These are phyloP conservation scores for Trichoderma afroharzianum DNA, from an alignment of 2,329 filamentous ascomycete genomes.

Conservation along the genomic window DNA sequence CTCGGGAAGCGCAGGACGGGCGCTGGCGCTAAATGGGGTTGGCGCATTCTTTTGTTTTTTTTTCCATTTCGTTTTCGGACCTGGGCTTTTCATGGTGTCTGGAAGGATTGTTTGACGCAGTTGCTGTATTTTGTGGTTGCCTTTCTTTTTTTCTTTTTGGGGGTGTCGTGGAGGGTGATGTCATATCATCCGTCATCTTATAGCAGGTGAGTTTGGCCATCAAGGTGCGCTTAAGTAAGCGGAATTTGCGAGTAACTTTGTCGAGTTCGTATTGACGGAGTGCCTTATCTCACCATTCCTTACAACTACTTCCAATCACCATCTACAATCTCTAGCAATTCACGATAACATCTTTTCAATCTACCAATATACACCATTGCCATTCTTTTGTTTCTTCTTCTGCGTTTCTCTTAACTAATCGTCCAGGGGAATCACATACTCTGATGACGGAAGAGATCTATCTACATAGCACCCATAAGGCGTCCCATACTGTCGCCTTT, in stretches of 20 bases:
- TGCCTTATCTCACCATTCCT: neutral
- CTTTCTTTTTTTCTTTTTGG: too few relatives aligned
- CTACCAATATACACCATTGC: fast-evolving
- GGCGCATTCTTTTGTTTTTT: neutral
- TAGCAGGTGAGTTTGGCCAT: neutral
- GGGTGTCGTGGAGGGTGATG: neutral
- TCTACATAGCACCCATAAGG: neutral
- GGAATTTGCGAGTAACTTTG: neutral
- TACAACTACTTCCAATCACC: neutral
- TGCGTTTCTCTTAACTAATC: neutral
- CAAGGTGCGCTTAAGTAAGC: neutral
- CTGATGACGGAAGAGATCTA: neutral
- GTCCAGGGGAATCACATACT: neutral
- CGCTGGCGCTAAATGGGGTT: constrained; percentile 1
- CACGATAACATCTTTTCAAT: neutral
- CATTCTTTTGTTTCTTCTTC: neutral
- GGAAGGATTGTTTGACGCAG: neutral
- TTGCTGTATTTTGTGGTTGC: neutral
- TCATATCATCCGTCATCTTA: neutral
- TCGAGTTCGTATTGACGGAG: neutral
- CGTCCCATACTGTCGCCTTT: neutral
- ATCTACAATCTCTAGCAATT: neutral
- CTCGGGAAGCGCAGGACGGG: constrained; percentile 2
- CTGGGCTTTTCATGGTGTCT: neutral
- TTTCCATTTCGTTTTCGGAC: neutral